Percentiles rank a stretch among this genome's conserved stretches.
phyloP scores from a whole-genome alignment of 169 alveolate genomes.

The Cystoisospora suis region DNA sequence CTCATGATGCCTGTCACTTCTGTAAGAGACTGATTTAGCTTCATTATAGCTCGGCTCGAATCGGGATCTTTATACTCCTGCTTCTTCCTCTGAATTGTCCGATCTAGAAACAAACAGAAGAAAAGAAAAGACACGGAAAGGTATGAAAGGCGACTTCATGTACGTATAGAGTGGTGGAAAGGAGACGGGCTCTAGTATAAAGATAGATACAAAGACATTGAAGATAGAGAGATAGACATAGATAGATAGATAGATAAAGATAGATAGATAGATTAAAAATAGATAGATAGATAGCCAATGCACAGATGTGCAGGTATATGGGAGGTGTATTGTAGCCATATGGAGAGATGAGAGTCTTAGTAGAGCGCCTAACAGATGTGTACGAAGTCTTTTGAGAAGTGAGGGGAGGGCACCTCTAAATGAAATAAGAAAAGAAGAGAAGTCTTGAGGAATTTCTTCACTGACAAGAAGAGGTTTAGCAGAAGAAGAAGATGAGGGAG shows the following conservation, averaged over 20 bases:
- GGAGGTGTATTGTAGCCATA: background rate
- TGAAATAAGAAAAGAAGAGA: background rate
- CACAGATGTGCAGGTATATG: background rate
- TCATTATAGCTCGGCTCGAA: constrained; percentile 60
- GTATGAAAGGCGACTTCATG: too few relatives aligned
- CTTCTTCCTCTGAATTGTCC: constrained; percentile 71
- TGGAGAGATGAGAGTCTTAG: background rate
- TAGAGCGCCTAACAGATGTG: background rate
- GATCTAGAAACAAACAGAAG: constrained; percentile 59
- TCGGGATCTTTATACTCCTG: constrained; percentile 70
- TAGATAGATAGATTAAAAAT: too few relatives aligned
- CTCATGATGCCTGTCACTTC: constrained; percentile 72
- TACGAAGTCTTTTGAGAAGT: too few relatives aligned
- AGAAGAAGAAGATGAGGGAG: background rate
- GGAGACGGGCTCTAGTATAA: too few relatives aligned
- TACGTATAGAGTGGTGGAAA: too few relatives aligned
- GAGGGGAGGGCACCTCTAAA: too few relatives aligned
- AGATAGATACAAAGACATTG: background rate
- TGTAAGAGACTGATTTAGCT: constrained; percentile 68
- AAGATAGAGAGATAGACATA: too few relatives aligned
- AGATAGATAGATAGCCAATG: background rate
- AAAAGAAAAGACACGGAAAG: background rate
- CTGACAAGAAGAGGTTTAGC: background rate
- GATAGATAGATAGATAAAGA: background rate
- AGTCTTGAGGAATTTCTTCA: too few relatives aligned